Evolutionary conservation across 495 filamentous ascomycete species (phyloP).

Genomic region (Lepraria neglecta): DNA sequence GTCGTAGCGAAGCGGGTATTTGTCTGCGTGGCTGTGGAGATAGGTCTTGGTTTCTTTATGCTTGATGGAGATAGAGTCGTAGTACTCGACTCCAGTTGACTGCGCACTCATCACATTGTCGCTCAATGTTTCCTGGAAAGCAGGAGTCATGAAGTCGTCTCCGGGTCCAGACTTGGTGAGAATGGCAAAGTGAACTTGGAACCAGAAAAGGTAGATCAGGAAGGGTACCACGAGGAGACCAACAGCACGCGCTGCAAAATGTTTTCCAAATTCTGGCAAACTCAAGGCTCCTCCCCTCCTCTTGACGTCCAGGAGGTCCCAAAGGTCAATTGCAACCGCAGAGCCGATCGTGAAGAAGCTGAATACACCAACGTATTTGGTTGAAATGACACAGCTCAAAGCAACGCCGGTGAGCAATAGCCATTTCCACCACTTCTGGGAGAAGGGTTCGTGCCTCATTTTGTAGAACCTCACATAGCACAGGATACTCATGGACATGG

Average conservation of each 20-base stretch:
- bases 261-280: slow-evolving; percentile 75
- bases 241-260: slow-evolving; percentile 77
- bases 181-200: slow-evolving; percentile 96
- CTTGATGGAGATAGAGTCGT: slow-evolving; percentile 75
- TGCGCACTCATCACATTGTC: slow-evolving; percentile 89
- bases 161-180: slow-evolving; percentile 84
- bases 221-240: slow-evolving; percentile 86
- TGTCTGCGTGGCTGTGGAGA: slow-evolving; percentile 86
- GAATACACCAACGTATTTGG: slow-evolving; percentile 95
- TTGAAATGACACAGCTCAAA: slow-evolving; percentile 95
- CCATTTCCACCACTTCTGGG: slow-evolving; percentile 99
- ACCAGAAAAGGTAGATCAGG: slow-evolving; percentile 99
- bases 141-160: slow-evolving; percentile 97
- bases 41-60: slow-evolving; percentile 98
- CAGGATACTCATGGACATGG: slow-evolving; percentile 89
- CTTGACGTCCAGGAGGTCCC: slow-evolving; percentile 87
- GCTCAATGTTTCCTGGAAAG: slow-evolving; percentile 92
- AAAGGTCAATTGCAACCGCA: slow-evolving; percentile 87
- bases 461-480: slow-evolving; percentile 98
- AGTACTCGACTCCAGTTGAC: slow-evolving; percentile 80
- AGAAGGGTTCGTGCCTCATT: slow-evolving; percentile 79
- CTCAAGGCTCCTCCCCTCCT: slow-evolving; percentile 68
- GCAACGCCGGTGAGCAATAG: slow-evolving; percentile 88
- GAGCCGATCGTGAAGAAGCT: slow-evolving; percentile 96
- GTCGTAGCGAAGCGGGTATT: slow-evolving; percentile 90